Percentiles rank a stretch among this genome's conserved stretches.
phyloP scores from a whole-genome alignment of 208 protist species.

The Trichomonas vaginalis region DNA sequence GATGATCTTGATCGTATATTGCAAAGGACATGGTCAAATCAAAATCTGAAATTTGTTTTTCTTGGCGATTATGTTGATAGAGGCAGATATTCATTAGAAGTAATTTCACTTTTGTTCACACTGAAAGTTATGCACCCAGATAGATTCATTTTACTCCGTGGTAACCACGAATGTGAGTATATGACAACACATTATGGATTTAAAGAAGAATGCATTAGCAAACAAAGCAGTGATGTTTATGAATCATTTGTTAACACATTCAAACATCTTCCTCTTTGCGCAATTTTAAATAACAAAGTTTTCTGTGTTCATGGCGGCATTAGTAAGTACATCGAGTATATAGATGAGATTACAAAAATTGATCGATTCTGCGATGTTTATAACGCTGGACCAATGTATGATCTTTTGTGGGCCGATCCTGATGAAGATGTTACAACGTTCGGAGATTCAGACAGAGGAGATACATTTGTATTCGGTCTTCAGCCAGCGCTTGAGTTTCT shows the following conservation, averaged over 20 bases:
- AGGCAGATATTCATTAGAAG: neutral
- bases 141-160: neutral
- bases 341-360: neutral
- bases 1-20: neutral
- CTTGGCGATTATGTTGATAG: neutral
- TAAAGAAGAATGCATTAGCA: neutral
- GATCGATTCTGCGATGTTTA: neutral
- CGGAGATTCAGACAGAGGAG: neutral
- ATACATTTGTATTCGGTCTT: neutral
- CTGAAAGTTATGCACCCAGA: neutral
- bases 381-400: neutral
- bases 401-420: slow-evolving; percentile 2
- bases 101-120: neutral
- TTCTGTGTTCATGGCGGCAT: slow-evolving; percentile 11
- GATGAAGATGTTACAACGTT: neutral
- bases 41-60: neutral
- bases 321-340: neutral
- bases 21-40: neutral
- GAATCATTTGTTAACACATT: neutral
- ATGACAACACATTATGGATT: neutral
- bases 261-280: neutral
- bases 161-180: neutral
- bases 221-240: neutral
- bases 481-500: neutral
- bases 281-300: neutral